Percentiles rank a stretch among this genome's conserved stretches.
phyloP scores from a whole-genome alignment of 306 rosid species.

The Heteromeles arbutifolia region DNA sequence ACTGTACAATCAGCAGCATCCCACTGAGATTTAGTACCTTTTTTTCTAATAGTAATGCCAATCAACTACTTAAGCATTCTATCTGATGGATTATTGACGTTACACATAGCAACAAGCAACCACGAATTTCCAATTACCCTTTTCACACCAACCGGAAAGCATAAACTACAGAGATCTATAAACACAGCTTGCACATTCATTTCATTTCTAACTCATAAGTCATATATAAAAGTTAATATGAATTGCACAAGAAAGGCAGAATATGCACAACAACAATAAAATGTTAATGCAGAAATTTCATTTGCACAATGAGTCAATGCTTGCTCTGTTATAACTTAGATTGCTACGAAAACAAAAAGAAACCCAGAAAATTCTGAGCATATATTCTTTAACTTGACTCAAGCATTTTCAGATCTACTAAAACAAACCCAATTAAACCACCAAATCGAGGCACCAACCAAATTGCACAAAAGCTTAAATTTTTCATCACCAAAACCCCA shows the following conservation, averaged over 20 bases:
- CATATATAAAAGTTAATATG: not conserved
- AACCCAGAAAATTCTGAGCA: not conserved
- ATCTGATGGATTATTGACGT: not conserved
- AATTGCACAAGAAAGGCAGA: not conserved
- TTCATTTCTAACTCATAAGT: not conserved
- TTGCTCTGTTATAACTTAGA: not conserved
- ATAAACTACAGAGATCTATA: not conserved
- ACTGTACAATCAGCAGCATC: not conserved
- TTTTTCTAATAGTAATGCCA: not conserved
- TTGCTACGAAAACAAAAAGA: not conserved
- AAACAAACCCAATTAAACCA: not conserved
- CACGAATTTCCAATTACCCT: not conserved
- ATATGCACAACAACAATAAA: not conserved
- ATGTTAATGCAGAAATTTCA: not conserved
- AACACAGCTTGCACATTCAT: not conserved
- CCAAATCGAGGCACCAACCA: constrained; percentile 4
- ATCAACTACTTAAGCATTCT: not conserved
- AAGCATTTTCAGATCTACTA: constrained; percentile 19
- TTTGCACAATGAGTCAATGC: not conserved
- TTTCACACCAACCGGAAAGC: not conserved
- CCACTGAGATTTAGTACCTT: not conserved
- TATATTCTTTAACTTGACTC: not conserved
- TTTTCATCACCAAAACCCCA: not conserved
- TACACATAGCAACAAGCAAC: not conserved
- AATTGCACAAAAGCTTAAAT: not conserved